Percentiles rank a stretch among this genome's conserved stretches.
Evolutionary conservation across 2,329 filamentous ascomycete genomes (phyloP).

Genomic region (Nemania bipapillata): DNA sequence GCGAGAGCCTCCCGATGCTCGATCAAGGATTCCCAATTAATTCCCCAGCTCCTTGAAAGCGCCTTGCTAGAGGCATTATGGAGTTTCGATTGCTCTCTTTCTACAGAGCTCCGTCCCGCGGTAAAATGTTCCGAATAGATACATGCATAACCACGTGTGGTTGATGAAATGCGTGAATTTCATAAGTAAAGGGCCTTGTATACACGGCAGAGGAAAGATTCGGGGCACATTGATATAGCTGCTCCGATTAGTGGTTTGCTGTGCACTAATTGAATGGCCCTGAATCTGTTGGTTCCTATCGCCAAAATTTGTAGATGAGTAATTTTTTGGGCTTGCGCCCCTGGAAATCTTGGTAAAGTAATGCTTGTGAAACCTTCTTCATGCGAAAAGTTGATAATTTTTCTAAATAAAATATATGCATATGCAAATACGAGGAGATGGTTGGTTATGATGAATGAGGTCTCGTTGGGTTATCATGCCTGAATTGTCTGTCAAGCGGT

Average conservation of each 20-base stretch:
- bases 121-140: constrained; percentile 2
- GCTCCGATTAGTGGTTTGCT: constrained; percentile 8
- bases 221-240: neutral
- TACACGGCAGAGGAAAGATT: neutral
- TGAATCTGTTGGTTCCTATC: constrained; percentile 19
- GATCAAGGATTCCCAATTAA: constrained; percentile 5
- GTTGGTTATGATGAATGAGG: neutral
- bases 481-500: neutral
- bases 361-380: constrained; percentile 20
- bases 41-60: constrained; percentile 1
- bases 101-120: constrained; percentile 16
- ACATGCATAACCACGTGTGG: neutral
- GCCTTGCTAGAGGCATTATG: neutral
- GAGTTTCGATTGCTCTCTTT: neutral
- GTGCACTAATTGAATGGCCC: neutral
- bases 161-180: constrained; percentile 3
- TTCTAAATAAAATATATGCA: constrained; percentile 14
- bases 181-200: neutral
- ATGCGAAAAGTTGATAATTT: neutral
- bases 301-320: constrained; percentile 16
- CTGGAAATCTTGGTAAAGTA: constrained; percentile 36
- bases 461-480: neutral
- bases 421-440: constrained; percentile 7
- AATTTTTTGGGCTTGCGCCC: constrained; percentile 34
- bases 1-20: constrained; percentile 13